Base-by-base conservation (phyloP, 192 early-diverging fungal genomes). In the Lunasporangiospora selenospora region DNA sequence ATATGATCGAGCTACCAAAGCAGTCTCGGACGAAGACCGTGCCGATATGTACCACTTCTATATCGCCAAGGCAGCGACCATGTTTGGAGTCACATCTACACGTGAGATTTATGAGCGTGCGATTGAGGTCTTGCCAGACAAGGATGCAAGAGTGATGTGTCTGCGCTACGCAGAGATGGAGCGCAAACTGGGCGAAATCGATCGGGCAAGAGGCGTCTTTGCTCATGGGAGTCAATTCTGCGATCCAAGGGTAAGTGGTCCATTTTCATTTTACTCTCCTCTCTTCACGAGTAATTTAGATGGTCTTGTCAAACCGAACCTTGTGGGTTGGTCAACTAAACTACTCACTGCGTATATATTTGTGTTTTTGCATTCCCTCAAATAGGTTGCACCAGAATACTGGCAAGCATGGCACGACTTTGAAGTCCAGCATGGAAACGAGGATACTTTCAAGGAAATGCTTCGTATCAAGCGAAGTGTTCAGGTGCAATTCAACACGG, bases 381-480 rank as follows among this genome's bases (percentile, higher is more conserved):
- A n/a, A 23, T 71, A 80, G 77, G 69, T 67, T 15, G 81, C 87
- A 21, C 80, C 85, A 26, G 79, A 83, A 26, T 92, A 91, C 57
- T 98, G 97, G 97, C 79, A 89, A 51, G 70, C 65, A 29, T 99
- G 98, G 98, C 92, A 95, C 57, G 91, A 94, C 51, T 99, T 98
- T 75, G 98, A 99, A 83, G 94, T 97, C 13, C 87, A 91, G 57
- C 91, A 96, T 61, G 98, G 98, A 31, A 98, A 95, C 70, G 96
- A 99, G 70, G 95, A 98, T 43, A 95, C 96, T 4, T 98, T 96
- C 80, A 96, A 94, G 79, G 96, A 98, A 62, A 97, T 97, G 95
- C 84, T 99, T 42, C 81, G 95, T 56, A 89, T 97, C 61, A 96
- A 95, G 75, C 92, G 97, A 7, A 86, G 87, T 37, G 91, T 93